Base-by-base conservation (phyloP, 495 filamentous ascomycete species). In the Aspergillus mulundensis region DNA sequence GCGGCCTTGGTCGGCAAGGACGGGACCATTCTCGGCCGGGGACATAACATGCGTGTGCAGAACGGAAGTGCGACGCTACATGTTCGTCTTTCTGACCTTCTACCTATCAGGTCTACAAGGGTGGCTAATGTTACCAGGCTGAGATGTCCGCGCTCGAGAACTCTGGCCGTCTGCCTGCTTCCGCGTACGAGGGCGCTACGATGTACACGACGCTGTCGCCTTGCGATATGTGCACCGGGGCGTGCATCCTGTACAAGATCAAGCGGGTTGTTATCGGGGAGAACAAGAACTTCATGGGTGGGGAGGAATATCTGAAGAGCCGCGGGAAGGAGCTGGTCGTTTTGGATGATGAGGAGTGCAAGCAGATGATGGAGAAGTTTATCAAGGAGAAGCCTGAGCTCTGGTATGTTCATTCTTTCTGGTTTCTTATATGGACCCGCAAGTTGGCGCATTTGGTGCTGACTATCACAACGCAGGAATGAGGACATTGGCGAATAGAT, bases 191-290 rank as follows among this genome's bases (percentile, higher is more conserved):
- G 60, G 86, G 87, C 40, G 77, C 84, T 40, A 94, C 90, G 5
- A 91, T 94, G 86, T 94, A 89, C 70, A 94, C 89, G 8, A 93
- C 90, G 1, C 74, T 95, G 5, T 92, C 89, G 14, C 90, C 89
- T 0, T 95, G 90, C 66, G 86, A 91, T 66, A 94, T 94, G 89
- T 93, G 88, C 77, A 87, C 89, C 14, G 89, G 89, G 21, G 89
- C 90, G 4, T 90, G 87, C 61, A 71, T 95, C 43, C 77, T 92
- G 52, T 94, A 91, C 74, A 87, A 87, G 61, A 82, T 95, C 38
- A 78, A 80, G 50, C 84, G 89, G 3, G 88, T 94, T 2, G 88
- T 95, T 32, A 82, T 95, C 72, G 90, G 90, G 7, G 90, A 95
- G 74, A 91, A 92, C 65, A 79, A 81, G 64, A 93, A 81, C 43